These are phyloP conservation scores for Hyphodiscus hymeniophilus DNA, from an alignment of 495 filamentous ascomycete species.

Conservation along the genomic window DNA sequence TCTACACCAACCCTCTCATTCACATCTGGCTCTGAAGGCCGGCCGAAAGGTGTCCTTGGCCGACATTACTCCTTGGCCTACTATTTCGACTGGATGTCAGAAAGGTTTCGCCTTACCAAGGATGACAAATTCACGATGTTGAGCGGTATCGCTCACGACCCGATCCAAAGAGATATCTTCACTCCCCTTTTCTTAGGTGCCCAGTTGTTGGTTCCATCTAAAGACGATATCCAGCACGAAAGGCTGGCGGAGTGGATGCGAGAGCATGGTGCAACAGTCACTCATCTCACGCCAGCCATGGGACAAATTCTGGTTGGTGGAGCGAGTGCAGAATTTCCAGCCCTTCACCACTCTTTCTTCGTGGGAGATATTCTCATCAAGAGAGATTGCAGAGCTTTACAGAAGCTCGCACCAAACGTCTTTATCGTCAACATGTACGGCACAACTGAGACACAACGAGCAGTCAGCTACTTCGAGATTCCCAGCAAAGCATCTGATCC, in stretches of 20 bases:
- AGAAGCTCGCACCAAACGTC: constrained; percentile 69
- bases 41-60: constrained; percentile 80
- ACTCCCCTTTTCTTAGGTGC: constrained; percentile 87
- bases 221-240: constrained; percentile 84
- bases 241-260: constrained; percentile 88
- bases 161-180: constrained; percentile 86
- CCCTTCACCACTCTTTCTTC: constrained; percentile 78
- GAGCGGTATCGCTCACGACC: constrained; percentile 80
- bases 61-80: constrained; percentile 82
- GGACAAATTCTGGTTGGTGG: constrained; percentile 91
- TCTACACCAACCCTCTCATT: constrained; percentile 76
- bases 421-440: constrained; percentile 88
- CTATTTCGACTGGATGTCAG: constrained; percentile 90
- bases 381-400: constrained; percentile 72
- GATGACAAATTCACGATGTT: constrained; percentile 81
- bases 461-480: constrained; percentile 82
- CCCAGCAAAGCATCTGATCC: constrained; percentile 60
- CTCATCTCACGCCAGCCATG: constrained; percentile 93
- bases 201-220: constrained; percentile 69
- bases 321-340: constrained; percentile 66
- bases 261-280: constrained; percentile 68
- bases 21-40: constrained; percentile 79
- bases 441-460: constrained; percentile 82
- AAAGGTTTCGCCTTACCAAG: constrained; percentile 64
- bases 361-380: constrained; percentile 90